Base-by-base conservation (phyloP, 805 yeast species). In the Suhomyces emberorum region DNA sequence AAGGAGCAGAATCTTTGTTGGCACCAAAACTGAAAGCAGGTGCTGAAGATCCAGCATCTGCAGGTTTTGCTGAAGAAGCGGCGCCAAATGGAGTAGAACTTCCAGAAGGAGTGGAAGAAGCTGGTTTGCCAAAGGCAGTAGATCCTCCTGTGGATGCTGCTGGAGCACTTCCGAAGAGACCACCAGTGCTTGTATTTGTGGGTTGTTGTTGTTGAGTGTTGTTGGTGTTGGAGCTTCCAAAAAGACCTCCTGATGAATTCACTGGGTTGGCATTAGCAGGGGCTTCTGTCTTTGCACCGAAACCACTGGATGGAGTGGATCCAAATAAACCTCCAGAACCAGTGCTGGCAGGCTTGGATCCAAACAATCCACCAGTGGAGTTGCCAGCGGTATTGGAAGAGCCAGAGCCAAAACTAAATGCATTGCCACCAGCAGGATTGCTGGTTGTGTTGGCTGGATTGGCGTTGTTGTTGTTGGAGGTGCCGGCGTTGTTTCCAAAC, bases 21-120 rank as follows among this genome's bases (percentile, higher is more conserved):
- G 49, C 37, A 17, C 56, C 57, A 30, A 55, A 54, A 7, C 48
- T 42, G 26, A 48, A 48, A 4, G 47, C 38, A 22, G 54, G 7
- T 9, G 22, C 22, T 7, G 22, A 20, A 20, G 22, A 7, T 7
- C 8, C 22, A 7, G 22, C 34, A 18, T 45, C 27, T 12, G 38
- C 35, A 28, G 27, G 27, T 19, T 39, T 28, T 19, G 39, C 35
- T 15, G 43, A 10, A 15, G 42, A 8, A 19, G 40, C 8, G 11
- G 27, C 7, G n/a, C 34, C 34, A 11, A 31, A 22, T 16, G 34
- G 33, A 21, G 35, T 26, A 15, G 23, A 20, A 26, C 34, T 29
- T 7, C 30, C 36, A n/a, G 34, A 34, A 10, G 28, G 17, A 4
- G 35, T 31, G 2, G 29, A 15, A 7, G 41, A n/a, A 12, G 46